phyloP scores from a whole-genome alignment of 768 basidiomycete species.

The Boletus tylopilopsis region DNA sequence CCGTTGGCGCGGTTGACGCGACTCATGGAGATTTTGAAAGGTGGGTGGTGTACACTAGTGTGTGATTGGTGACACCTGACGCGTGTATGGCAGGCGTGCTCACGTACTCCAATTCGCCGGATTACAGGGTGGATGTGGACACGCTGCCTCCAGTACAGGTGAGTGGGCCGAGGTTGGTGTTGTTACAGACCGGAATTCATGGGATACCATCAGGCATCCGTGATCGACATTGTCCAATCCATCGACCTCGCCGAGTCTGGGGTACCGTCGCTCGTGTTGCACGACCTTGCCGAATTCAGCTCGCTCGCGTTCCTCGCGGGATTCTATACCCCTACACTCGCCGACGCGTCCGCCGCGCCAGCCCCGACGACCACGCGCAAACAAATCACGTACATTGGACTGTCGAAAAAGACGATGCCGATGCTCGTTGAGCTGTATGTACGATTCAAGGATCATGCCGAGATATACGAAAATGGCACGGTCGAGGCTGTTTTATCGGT shows the following conservation, averaged over 20 bases:
- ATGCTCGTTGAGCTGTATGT: constrained; percentile 74
- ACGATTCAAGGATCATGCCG: constrained; percentile 53
- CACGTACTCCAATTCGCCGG: constrained; percentile 78
- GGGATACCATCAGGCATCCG: constrained; percentile 49
- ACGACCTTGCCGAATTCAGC: constrained; percentile 80
- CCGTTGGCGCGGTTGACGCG: constrained; percentile 55
- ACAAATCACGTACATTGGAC: constrained; percentile 82
- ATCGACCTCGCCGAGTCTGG: constrained; percentile 65
- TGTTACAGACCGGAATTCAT: background rate
- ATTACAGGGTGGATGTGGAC: constrained; percentile 89
- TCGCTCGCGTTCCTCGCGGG: constrained; percentile 86
- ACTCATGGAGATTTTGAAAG: constrained; percentile 78
- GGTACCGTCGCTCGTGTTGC: constrained; percentile 69
- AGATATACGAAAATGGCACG: constrained; percentile 78
- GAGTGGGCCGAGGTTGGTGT: constrained; percentile 7
- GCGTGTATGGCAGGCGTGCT: constrained; percentile 48
- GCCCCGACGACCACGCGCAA: constrained; percentile 38
- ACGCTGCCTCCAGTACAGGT: constrained; percentile 77
- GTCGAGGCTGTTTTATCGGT: constrained; percentile 81
- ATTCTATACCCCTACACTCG: constrained; percentile 45
- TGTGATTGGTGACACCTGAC: background rate
- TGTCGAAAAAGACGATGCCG: constrained; percentile 89
- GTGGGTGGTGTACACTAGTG: constrained; percentile 28
- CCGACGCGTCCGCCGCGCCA: constrained; percentile 10
- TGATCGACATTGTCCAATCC: constrained; percentile 64